phyloP scores from a whole-genome alignment of 2,329 filamentous ascomycete species.

The Apiospora rasikravindrae region DNA sequence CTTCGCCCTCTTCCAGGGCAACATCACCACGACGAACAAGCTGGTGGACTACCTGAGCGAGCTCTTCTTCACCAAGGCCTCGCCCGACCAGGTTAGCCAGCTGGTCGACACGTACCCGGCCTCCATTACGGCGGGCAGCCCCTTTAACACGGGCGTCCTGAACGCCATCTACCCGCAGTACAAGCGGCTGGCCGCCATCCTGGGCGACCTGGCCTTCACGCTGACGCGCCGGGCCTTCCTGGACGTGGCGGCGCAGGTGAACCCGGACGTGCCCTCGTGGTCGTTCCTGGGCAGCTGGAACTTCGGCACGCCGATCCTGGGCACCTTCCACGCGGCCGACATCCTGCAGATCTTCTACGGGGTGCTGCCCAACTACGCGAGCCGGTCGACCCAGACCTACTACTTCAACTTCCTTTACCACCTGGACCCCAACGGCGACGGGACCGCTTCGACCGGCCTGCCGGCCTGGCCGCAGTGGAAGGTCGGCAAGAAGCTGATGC shows the following conservation, averaged over 20 bases:
- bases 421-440: conserved; percentile 65
- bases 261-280: conserved; percentile 69
- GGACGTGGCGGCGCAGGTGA: conserved; percentile 45
- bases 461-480: conserved; percentile 51
- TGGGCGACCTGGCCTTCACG: conserved; percentile 79
- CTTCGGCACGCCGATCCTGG: conserved; percentile 72
- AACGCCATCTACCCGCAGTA: conserved; percentile 79
- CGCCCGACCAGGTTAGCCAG: conserved; percentile 52
- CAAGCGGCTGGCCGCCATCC: conserved; percentile 76
- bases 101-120: conserved; percentile 68
- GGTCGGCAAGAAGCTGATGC: conserved; percentile 53
- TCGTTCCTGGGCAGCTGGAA: conserved; percentile 77
- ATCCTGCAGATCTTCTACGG: conserved; percentile 73
- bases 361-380: conserved; percentile 65
- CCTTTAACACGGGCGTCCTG: conserved; percentile 71
- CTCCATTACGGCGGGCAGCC: conserved; percentile 65
- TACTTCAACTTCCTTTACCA: conserved; percentile 76
- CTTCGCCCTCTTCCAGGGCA: conserved; percentile 72
- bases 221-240: conserved; percentile 72
- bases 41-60: conserved; percentile 66
- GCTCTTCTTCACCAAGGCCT: conserved; percentile 65
- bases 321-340: conserved; percentile 77
- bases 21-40: conserved; percentile 65
- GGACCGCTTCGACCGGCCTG: conserved; percentile 32
- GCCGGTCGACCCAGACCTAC: conserved; percentile 66